Evolutionary conservation across 1,284 basidiomycete genomes (phyloP).

Genomic region (Bjerkandera adusta): DNA sequence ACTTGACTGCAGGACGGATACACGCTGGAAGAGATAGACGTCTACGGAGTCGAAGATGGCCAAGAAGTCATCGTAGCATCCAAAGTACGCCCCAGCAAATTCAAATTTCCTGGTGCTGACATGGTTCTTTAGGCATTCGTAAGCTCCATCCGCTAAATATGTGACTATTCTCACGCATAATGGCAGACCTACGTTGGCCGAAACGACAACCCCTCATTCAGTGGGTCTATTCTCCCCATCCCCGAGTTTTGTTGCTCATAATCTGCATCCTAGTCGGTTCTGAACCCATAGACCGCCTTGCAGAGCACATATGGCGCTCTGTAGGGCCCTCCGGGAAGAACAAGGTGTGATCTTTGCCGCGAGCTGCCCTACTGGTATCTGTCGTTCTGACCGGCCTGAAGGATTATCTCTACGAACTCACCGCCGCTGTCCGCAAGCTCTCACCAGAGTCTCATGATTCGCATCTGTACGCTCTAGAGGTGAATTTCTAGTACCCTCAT

Average conservation of each 20-base stretch:
- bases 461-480: constrained; percentile 77
- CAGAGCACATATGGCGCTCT: constrained; percentile 68
- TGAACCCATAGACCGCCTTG: constrained; percentile 67
- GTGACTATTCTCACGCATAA: constrained; percentile 19
- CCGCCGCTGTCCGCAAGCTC: constrained; percentile 63
- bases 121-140: constrained; percentile 22
- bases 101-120: neutral
- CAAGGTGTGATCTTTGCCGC: constrained; percentile 46
- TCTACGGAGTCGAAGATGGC: constrained; percentile 54
- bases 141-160: no score
- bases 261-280: constrained; percentile 67
- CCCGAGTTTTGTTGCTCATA: neutral
- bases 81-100: constrained; percentile 24
- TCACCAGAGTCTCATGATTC: constrained; percentile 75
- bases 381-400: no score
- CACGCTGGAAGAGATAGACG: constrained; percentile 62
- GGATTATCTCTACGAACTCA: constrained; percentile 81
- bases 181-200: constrained; percentile 76
- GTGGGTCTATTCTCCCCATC: constrained; percentile 35
- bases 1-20: constrained; percentile 60
- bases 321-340: constrained; percentile 84
- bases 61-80: constrained; percentile 53
- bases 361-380: neutral
- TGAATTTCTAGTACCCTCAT: constrained; percentile 25
- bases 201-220: constrained; percentile 76